phyloP scores from a whole-genome alignment of 495 filamentous ascomycete species.

The Hamigera avellanea region DNA sequence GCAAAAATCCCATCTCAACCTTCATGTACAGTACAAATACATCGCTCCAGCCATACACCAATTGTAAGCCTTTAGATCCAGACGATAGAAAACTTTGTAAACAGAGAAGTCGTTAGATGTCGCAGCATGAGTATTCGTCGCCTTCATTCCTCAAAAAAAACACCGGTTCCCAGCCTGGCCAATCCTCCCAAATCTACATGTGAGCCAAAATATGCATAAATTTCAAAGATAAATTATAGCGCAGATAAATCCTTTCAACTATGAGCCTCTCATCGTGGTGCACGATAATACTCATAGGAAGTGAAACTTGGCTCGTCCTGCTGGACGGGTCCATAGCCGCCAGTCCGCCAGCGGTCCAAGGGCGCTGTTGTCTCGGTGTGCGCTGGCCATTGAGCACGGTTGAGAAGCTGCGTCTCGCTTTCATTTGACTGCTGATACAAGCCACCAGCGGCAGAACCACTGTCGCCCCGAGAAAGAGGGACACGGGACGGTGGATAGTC shows the following conservation, averaged over 20 bases:
- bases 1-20: too few relatives aligned
- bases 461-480: conserved; percentile 18
- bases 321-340: conserved; percentile 36
- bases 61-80: too few relatives aligned
- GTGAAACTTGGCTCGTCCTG: conserved; percentile 26
- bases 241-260: too few relatives aligned
- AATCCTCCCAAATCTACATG: neutral
- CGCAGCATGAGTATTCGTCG: too few relatives aligned
- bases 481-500: conserved; percentile 29
- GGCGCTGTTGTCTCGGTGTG: conserved; percentile 12
- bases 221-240: conserved; percentile 1
- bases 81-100: too few relatives aligned
- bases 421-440: conserved; percentile 31
- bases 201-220: neutral
- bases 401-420: conserved; percentile 33
- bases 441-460: conserved; percentile 10
- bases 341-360: conserved; percentile 34
- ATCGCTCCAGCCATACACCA: too few relatives aligned
- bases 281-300: conserved; percentile 32
- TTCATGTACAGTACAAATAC: too few relatives aligned
- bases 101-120: too few relatives aligned
- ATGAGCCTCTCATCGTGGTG: conserved; percentile 3
- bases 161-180: too few relatives aligned
- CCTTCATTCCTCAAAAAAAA: too few relatives aligned
- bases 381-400: conserved; percentile 27